Evolutionary conservation across 148 eudicot species (phyloP).

Genomic region (Rhododendron kiyosumense): DNA sequence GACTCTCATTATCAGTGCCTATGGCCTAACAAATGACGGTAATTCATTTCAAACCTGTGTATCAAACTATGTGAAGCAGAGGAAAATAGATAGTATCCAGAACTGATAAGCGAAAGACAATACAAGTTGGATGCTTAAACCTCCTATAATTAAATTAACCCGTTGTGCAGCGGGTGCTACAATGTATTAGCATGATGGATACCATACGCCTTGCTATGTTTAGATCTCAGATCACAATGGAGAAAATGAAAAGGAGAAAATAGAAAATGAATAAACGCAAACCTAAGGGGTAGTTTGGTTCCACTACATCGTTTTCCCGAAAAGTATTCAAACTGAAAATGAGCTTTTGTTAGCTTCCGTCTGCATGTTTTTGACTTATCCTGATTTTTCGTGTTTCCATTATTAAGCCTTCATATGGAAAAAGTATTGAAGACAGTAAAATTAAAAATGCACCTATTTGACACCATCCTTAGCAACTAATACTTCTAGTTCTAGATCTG

Average conservation of each 20-base stretch:
- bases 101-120: not conserved
- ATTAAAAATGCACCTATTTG: not conserved
- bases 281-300: not conserved
- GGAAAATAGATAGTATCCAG: not conserved
- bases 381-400: not conserved
- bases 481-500: not conserved
- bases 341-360: not conserved
- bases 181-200: not conserved
- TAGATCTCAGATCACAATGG: not conserved
- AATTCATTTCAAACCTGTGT: not conserved
- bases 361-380: not conserved
- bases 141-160: not conserved
- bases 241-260: not conserved
- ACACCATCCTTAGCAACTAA: not conserved
- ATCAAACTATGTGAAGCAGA: not conserved
- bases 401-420: not conserved
- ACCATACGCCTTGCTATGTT: not conserved
- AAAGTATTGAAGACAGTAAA: not conserved
- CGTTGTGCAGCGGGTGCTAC: not conserved
- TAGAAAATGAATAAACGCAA: not conserved
- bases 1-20: conserved; percentile 25
- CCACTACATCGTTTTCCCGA: not conserved
- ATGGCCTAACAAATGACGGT: conserved; percentile 65
- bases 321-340: not conserved
- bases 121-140: not conserved